Conservation (phyloP, 805 yeast species). For the Metschnikowia lachancei region DNA sequence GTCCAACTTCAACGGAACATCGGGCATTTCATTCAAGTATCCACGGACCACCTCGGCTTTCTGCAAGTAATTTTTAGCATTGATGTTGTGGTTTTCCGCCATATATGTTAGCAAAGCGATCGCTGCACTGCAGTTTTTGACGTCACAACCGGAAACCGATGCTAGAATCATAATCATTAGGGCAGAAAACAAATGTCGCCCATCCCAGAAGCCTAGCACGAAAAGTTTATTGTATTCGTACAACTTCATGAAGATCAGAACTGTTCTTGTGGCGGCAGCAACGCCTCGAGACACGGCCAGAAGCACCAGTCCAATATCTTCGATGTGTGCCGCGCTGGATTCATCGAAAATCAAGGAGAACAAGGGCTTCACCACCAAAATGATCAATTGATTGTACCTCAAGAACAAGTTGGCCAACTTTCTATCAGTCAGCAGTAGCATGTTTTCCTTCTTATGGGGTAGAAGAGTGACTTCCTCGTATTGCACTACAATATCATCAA, state of each 20-base stretch:
- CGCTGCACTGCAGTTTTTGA: slow-evolving; percentile 9
- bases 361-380: slow-evolving; percentile 35
- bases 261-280: slow-evolving; percentile 28
- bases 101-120: slow-evolving; percentile 33
- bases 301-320: slow-evolving; percentile 25
- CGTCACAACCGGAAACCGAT: slow-evolving; percentile 13
- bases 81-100: slow-evolving; percentile 36
- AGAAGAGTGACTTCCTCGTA: slow-evolving; percentile 32
- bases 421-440: slow-evolving; percentile 25
- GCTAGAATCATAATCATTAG: slow-evolving; percentile 30
- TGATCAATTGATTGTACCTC: slow-evolving; percentile 35
- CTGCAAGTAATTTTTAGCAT: slow-evolving; percentile 31
- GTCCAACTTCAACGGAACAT: slow-evolving; percentile 22
- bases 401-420: slow-evolving; percentile 34
- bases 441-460: slow-evolving; percentile 22
- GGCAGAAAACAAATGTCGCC: slow-evolving; percentile 38
- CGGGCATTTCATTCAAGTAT: slow-evolving; percentile 25
- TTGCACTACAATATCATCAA: slow-evolving; percentile 28
- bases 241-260: slow-evolving; percentile 30
- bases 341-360: slow-evolving; percentile 31
- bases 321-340: slow-evolving; percentile 21
- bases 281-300: slow-evolving; percentile 30
- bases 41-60: slow-evolving; percentile 30
- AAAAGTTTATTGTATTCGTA: slow-evolving; percentile 30
- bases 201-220: slow-evolving; percentile 40